Percentiles rank a stretch among this genome's conserved stretches.
Conservation (phyloP, 2,329 filamentous ascomycete genomes). For the Parastagonospora nodorum region DNA sequence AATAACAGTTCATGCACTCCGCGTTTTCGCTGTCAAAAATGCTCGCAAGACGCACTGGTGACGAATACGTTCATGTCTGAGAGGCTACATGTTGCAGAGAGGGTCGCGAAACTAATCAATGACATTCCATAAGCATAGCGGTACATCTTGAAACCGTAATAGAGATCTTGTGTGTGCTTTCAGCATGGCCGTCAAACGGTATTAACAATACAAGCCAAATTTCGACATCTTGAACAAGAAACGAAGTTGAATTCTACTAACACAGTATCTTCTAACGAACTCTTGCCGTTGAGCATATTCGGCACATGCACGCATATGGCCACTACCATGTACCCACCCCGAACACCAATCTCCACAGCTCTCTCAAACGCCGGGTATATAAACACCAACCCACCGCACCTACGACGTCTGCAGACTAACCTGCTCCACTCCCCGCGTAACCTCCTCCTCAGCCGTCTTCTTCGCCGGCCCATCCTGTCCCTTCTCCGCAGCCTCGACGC, state of each 20-base stretch:
- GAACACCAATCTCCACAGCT: background rate
- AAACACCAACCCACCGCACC: slow-evolving; percentile 7
- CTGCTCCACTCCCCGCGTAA: slow-evolving; percentile 52
- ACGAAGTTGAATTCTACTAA: slow-evolving; percentile 5
- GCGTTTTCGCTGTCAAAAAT: too few relatives aligned
- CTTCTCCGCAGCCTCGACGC: slow-evolving; percentile 79
- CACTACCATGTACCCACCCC: background rate
- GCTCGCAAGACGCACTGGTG: too few relatives aligned
- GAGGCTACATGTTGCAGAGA: too few relatives aligned
- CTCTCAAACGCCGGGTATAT: background rate
- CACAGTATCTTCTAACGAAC: slow-evolving; percentile 1
- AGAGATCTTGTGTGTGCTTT: too few relatives aligned
- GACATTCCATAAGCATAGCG: too few relatives aligned
- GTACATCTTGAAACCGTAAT: too few relatives aligned
- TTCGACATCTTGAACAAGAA: background rate
- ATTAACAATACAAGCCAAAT: too few relatives aligned
- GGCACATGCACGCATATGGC: background rate
- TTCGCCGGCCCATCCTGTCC: slow-evolving; percentile 57
- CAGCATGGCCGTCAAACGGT: too few relatives aligned
- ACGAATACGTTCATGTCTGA: too few relatives aligned
- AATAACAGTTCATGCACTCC: too few relatives aligned
- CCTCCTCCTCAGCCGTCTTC: slow-evolving; percentile 51
- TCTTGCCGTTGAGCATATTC: slow-evolving; percentile 2
- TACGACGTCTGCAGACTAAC: slow-evolving; percentile 51
- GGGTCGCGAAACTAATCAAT: too few relatives aligned